Evolutionary conservation across 306 rosid genomes (phyloP).

Genomic region (Trichosanthes cucumerina): DNA sequence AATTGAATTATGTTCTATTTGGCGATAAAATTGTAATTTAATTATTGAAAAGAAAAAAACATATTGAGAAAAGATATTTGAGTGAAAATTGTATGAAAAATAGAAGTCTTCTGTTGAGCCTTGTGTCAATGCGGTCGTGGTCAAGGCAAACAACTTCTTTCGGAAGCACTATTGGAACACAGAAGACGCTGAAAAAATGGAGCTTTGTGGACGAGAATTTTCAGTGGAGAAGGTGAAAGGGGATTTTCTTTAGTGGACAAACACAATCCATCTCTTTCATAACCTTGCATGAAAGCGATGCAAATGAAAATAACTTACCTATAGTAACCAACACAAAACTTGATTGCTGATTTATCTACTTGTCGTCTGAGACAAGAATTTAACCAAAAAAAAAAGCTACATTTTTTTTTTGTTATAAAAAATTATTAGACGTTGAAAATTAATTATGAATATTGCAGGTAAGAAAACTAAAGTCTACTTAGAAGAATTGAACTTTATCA

Average conservation of each 20-base stretch:
- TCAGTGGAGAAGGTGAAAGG: background rate
- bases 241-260: background rate
- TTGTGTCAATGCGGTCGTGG: background rate
- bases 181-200: background rate
- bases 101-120: background rate
- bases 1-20: no score
- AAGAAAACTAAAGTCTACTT: no score
- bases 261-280: background rate
- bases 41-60: background rate
- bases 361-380: background rate
- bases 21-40: no score
- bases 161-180: background rate
- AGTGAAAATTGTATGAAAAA: background rate
- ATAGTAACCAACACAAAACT: background rate
- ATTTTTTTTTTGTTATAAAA: no score
- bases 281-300: background rate
- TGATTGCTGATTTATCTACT: background rate
- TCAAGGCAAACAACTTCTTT: background rate
- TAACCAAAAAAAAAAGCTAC: no score
- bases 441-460: no score
- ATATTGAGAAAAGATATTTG: no score
- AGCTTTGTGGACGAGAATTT: background rate
- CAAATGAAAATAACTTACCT: background rate
- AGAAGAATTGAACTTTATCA: no score
- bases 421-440: no score